Percentiles rank a stretch among this genome's conserved stretches.
phyloP scores from a whole-genome alignment of 2,329 filamentous ascomycete species.

The Ophiostoma angusticollis region DNA sequence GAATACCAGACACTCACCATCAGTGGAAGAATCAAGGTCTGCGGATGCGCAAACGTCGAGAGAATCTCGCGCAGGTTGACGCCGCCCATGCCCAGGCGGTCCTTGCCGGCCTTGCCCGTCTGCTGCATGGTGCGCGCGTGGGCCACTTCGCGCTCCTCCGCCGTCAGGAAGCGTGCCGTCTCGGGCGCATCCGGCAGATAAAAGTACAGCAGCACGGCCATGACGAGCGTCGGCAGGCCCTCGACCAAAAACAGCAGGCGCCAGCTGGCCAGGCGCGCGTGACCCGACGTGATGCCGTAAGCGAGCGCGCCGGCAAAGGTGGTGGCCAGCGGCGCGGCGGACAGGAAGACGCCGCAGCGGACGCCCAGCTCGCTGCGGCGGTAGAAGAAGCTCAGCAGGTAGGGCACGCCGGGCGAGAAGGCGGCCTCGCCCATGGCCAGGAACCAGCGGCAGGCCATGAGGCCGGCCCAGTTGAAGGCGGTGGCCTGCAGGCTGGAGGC shows the following conservation, averaged over 20 bases:
- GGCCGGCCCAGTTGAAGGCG: slow-evolving; percentile 22
- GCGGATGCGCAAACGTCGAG: slow-evolving; percentile 32
- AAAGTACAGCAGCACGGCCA: slow-evolving; percentile 42
- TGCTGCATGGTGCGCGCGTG: slow-evolving; percentile 39
- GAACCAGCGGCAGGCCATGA: slow-evolving; percentile 27
- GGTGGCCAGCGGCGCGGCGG: slow-evolving; percentile 52
- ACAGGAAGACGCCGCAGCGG: slow-evolving; percentile 58
- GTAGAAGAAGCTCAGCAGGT: slow-evolving; percentile 35
- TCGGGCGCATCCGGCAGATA: slow-evolving; percentile 39
- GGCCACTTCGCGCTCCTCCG: slow-evolving; percentile 46
- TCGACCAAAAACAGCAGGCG: slow-evolving; percentile 53
- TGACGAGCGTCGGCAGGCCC: slow-evolving; percentile 44
- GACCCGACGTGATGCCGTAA: slow-evolving; percentile 49
- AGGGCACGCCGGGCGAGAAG: slow-evolving; percentile 28
- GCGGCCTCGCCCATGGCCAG: slow-evolving; percentile 32
- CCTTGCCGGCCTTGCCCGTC: slow-evolving; percentile 34
- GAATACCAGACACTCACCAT: slow-evolving; percentile 10
- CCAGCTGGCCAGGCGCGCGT: slow-evolving; percentile 47
- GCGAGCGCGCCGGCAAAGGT: slow-evolving; percentile 53
- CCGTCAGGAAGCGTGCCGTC: slow-evolving; percentile 39
- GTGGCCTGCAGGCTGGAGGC: slow-evolving; percentile 22
- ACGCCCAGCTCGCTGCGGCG: slow-evolving; percentile 50
- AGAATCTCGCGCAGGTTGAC: slow-evolving; percentile 34
- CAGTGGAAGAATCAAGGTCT: slow-evolving; percentile 34
- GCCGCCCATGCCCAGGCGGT: slow-evolving; percentile 28